Percentiles rank a stretch among this genome's conserved stretches.
Evolutionary conservation across 2,329 filamentous ascomycete species (phyloP).

Genomic region (Catunica adiposa): DNA sequence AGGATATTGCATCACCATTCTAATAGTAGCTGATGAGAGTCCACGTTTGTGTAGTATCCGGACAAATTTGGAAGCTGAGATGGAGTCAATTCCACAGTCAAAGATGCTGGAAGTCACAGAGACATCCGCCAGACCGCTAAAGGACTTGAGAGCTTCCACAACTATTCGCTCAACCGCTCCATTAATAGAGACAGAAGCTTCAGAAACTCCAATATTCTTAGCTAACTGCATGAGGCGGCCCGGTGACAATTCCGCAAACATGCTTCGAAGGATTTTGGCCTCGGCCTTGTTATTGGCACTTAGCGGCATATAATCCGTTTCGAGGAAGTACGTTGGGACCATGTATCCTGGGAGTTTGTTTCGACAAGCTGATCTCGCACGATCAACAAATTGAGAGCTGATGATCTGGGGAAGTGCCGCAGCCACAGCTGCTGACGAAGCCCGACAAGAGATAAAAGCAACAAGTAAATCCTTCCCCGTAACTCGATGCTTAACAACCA

Average conservation of each 20-base stretch:
- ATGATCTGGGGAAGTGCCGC: background rate
- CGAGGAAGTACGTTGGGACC: conserved; percentile 73
- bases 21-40: conserved; percentile 42
- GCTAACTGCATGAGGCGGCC: conserved; percentile 33
- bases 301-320: conserved; percentile 55
- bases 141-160: conserved; percentile 35
- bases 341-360: conserved; percentile 65
- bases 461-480: conserved; percentile 72
- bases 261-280: conserved; percentile 44
- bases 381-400: background rate
- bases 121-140: conserved; percentile 32
- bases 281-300: conserved; percentile 87
- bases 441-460: conserved; percentile 42
- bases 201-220: conserved; percentile 15
- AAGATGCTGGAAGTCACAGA: conserved; percentile 51
- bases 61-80: conserved; percentile 60
- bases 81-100: conserved; percentile 75
- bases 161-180: conserved; percentile 26
- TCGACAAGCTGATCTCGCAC: conserved; percentile 47
- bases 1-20: conserved; percentile 49
- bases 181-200: conserved; percentile 17
- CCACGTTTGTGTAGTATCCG: conserved; percentile 46
- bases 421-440: background rate
- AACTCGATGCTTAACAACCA: conserved; percentile 52
- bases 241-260: conserved; percentile 47